Evolutionary conservation across 2,329 filamentous ascomycete species (phyloP).

Genomic region (Penicillium sp.): DNA sequence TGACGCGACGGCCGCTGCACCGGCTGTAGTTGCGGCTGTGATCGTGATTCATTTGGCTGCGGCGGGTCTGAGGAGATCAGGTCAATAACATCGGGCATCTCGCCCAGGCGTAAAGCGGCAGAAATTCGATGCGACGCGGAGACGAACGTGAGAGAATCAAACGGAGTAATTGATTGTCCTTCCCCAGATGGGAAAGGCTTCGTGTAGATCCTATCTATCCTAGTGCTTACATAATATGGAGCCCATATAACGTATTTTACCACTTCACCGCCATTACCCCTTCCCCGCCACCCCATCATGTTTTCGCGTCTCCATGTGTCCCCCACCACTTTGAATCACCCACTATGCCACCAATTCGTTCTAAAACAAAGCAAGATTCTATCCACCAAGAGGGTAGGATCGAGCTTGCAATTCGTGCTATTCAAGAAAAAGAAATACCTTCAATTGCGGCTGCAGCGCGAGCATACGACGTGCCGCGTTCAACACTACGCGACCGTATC

Average conservation of each 20-base stretch:
- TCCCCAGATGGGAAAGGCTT: too few species aligned
- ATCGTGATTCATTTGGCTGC: conserved; percentile 11
- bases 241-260: too few species aligned
- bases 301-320: background rate
- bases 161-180: too few species aligned
- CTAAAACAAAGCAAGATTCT: background rate
- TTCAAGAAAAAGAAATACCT: background rate
- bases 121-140: conserved; percentile 19
- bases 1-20: conserved; percentile 4
- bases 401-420: background rate
- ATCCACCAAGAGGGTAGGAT: background rate
- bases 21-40: conserved; percentile 13
- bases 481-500: background rate
- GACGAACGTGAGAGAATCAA: conserved; percentile 22
- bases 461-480: background rate
- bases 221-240: too few species aligned
- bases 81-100: conserved; percentile 42
- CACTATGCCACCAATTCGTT: background rate
- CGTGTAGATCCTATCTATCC: too few species aligned
- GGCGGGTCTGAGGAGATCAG: conserved; percentile 38
- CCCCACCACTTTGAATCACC: background rate
- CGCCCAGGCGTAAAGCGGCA: conserved; percentile 4
- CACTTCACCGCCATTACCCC: background rate
- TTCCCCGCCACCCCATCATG: background rate
- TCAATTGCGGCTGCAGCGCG: background rate